Evolutionary conservation across 2,329 filamentous ascomycete species (phyloP), one percentile per base, ranked within the genome.

Genomic region (Alternaria angustiovoidea): DNA sequence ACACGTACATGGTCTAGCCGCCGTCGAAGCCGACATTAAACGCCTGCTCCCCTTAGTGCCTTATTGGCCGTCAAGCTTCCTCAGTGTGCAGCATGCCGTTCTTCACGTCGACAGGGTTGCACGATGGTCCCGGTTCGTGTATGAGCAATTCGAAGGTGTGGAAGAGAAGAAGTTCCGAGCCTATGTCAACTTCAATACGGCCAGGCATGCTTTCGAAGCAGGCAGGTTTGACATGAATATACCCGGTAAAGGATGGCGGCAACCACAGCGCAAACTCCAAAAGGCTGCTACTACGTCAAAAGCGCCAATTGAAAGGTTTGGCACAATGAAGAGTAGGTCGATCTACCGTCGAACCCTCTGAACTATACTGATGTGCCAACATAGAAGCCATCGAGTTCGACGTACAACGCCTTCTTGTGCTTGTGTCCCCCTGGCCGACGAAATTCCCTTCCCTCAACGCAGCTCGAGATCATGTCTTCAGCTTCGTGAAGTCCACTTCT

Each of bases 131-230:
- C n/a, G 7, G 12, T 55, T 55, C n/a, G 3, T 12, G 5, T 55
- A 55, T n/a, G 48, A 43, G 14, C 12, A n/a, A 5, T 55, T 55
- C 30, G 30, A 32, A 2, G 54, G 51, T 32, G 47, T 67, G 6
- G 58, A 56, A 26, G 3, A 24, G 49, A 12, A 9, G 2, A 58
- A 38, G 41, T 67, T 42, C 20, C 11, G 42, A 8, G 16, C 46
- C 18, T 55, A 48, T 16, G 43, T 55, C 5, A 39, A 55, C 5
- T 55, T n/a, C 24, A 55, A 55, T 3, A 5, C 46, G 51, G 16
- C 56, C 41, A 32, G 61, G 42, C 44, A 54, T 22, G 52, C 51
- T 26, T 54, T 59, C 20, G 39, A 49, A 30, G 52, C 51, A 0
- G 55, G 61, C 6, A 12, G 34, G 3, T 57, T 61, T n/a, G 26